Evolutionary conservation across 495 filamentous ascomycete species (phyloP).

Genomic region (Penicillium ucsense): DNA sequence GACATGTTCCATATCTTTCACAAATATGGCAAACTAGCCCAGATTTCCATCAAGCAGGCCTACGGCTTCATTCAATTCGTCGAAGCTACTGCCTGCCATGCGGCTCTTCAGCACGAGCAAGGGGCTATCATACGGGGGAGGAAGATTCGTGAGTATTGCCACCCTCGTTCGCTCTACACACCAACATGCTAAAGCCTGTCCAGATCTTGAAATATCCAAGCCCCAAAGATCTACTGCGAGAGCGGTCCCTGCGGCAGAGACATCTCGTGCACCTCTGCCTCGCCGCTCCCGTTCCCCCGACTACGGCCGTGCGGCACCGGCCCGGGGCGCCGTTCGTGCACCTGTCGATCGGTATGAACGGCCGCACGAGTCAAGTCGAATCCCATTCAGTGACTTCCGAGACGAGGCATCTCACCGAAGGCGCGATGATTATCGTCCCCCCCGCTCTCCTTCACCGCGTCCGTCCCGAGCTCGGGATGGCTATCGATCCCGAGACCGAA

Average conservation of each 20-base stretch:
- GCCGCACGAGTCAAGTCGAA: constrained; percentile 24
- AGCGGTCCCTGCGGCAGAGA: constrained; percentile 27
- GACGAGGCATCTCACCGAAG: constrained; percentile 40
- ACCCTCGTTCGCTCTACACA: background rate
- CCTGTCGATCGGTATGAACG: constrained; percentile 38
- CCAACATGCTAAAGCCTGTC: background rate
- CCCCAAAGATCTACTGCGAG: constrained; percentile 65
- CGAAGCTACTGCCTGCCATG: constrained; percentile 58
- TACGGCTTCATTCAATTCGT: constrained; percentile 97
- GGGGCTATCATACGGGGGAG: constrained; percentile 68
- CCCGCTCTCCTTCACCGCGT: constrained; percentile 51
- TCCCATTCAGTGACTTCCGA: constrained; percentile 38
- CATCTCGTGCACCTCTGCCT: constrained; percentile 27
- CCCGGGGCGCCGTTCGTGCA: constrained; percentile 23
- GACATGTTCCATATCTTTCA: constrained; percentile 88
- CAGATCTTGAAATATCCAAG: constrained; percentile 91
- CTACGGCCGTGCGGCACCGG: constrained; percentile 41
- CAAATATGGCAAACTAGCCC: constrained; percentile 76
- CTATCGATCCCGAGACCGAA: constrained; percentile 51
- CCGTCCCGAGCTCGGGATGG: constrained; percentile 57
- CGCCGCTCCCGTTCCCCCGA: constrained; percentile 66
- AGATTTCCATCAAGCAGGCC: constrained; percentile 93
- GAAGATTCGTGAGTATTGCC: constrained; percentile 74
- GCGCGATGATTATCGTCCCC: constrained; percentile 56
- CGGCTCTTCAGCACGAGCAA: constrained; percentile 68